Conservation (phyloP, 352 stramenopile species). For the Pythium aquatile region DNA sequence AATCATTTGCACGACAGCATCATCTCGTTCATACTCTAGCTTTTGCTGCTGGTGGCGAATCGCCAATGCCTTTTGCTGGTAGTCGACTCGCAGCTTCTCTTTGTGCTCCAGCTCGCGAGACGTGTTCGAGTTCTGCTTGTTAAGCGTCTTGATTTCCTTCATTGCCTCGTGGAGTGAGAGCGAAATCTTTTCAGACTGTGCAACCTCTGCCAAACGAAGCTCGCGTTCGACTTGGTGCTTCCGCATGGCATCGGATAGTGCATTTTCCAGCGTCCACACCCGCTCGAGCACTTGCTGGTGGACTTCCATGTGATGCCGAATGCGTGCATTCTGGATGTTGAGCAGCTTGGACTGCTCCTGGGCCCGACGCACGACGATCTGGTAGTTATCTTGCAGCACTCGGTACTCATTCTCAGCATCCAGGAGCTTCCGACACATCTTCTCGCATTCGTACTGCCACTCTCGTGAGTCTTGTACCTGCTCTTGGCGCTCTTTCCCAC, state of each 20-base stretch:
- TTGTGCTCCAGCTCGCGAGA: constrained; percentile 51
- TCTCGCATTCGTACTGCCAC: constrained; percentile 31
- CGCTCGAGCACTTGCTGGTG: constrained; percentile 60
- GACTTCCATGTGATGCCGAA: constrained; percentile 48
- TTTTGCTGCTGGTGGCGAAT: constrained; percentile 50
- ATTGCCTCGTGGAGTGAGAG: constrained; percentile 46
- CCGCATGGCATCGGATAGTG: constrained; percentile 36
- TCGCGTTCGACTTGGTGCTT: constrained; percentile 51
- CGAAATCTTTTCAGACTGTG: constrained; percentile 56
- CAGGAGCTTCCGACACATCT: constrained; percentile 24
- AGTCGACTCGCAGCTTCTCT: constrained; percentile 56
- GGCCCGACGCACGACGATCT: constrained; percentile 49
- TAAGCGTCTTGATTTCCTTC: constrained; percentile 49
- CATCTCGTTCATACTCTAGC: constrained; percentile 53
- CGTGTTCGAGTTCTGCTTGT: constrained; percentile 43
- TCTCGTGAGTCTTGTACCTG: not conserved
- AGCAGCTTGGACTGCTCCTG: constrained; percentile 72
- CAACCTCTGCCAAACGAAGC: constrained; percentile 47
- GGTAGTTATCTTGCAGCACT: constrained; percentile 51
- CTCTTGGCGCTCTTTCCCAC: not conserved
- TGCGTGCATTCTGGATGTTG: constrained; percentile 52
- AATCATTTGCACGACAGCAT: constrained; percentile 43
- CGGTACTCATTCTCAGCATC: constrained; percentile 32
- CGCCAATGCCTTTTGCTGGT: constrained; percentile 46
- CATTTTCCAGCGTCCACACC: constrained; percentile 43